Evolutionary conservation across 352 stramenopile species (phyloP).

Genomic region (Globisporangium sylvaticum): DNA sequence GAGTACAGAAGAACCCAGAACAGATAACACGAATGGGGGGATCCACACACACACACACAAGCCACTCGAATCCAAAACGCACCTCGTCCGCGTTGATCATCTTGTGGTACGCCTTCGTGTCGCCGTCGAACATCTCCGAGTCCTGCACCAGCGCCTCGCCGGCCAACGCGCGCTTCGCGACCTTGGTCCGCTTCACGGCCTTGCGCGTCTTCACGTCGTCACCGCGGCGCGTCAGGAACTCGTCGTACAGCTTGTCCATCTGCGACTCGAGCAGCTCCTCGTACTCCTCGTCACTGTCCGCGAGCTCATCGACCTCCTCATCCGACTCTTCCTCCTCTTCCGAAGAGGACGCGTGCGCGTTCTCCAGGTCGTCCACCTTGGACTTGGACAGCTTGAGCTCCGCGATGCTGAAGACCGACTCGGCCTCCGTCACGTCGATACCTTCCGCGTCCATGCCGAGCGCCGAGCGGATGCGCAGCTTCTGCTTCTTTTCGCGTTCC

Average conservation of each 20-base stretch:
- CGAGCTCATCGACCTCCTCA: slow-evolving; percentile 33
- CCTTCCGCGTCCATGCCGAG: slow-evolving; percentile 82
- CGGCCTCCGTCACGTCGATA: slow-evolving; percentile 77
- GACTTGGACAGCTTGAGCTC: slow-evolving; percentile 73
- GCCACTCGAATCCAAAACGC: slow-evolving; percentile 26
- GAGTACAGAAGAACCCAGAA: slow-evolving; percentile 86
- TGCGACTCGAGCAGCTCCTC: slow-evolving; percentile 72
- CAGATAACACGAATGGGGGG: slow-evolving; percentile 90
- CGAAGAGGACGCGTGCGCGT: slow-evolving; percentile 44
- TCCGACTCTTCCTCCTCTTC: slow-evolving; percentile 38
- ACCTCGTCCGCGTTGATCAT: slow-evolving; percentile 88
- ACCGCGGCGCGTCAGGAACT: slow-evolving; percentile 71
- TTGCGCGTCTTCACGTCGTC: slow-evolving; percentile 82
- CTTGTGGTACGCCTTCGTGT: slow-evolving; percentile 77
- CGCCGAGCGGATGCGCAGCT: slow-evolving; percentile 74
- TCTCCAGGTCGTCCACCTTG: slow-evolving; percentile 77
- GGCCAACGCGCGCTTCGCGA: slow-evolving; percentile 78
- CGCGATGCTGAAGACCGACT: slow-evolving; percentile 78
- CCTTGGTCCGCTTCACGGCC: slow-evolving; percentile 81
- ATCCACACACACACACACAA: slow-evolving; percentile 20
- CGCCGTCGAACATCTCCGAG: slow-evolving; percentile 77
- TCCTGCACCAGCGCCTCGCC: slow-evolving; percentile 78
- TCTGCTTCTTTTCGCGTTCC: slow-evolving; percentile 85
- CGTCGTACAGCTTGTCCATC: slow-evolving; percentile 86
- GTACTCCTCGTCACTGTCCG: slow-evolving; percentile 76